These are phyloP conservation scores for Picochlorum sp. DNA, from an alignment of 139 green algal species.

Conservation along the genomic window DNA sequence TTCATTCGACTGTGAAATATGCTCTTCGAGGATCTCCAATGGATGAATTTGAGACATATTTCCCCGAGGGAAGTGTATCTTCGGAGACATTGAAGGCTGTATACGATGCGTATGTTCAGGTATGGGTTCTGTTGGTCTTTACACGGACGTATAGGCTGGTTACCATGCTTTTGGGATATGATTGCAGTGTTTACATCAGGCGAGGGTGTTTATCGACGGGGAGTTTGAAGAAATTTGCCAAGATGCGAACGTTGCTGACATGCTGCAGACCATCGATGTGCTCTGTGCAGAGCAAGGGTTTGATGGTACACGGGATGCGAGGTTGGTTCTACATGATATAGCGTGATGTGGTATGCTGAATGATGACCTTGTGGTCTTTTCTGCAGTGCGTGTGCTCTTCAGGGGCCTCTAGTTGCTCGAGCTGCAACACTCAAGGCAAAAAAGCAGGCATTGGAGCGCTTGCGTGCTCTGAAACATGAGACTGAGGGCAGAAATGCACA, in stretches of 20 bases:
- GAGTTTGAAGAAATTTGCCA: constrained; percentile 14
- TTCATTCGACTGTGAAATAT: constrained; percentile 10
- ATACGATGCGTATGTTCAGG: constrained; percentile 12
- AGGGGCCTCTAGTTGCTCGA: not conserved
- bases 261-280: constrained; percentile 5
- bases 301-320: not conserved
- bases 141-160: not conserved
- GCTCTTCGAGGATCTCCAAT: constrained; percentile 6
- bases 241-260: constrained; percentile 1
- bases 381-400: not conserved
- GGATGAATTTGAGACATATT: constrained; percentile 14
- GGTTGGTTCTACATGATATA: not conserved
- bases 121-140: not conserved
- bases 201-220: constrained; percentile 2
- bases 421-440: constrained; percentile 9
- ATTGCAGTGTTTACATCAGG: constrained; percentile 7
- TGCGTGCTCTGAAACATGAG: constrained; percentile 5
- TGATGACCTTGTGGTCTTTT: not conserved
- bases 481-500: not conserved
- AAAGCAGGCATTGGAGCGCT: not conserved
- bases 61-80: constrained; percentile 3
- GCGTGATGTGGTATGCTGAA: not conserved
- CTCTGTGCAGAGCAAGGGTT: constrained; percentile 15
- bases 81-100: not conserved
- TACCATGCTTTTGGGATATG: constrained; percentile 7